These are phyloP conservation scores for Silene conica DNA, from an alignment of 148 eudicot species.

Conservation along the genomic window DNA sequence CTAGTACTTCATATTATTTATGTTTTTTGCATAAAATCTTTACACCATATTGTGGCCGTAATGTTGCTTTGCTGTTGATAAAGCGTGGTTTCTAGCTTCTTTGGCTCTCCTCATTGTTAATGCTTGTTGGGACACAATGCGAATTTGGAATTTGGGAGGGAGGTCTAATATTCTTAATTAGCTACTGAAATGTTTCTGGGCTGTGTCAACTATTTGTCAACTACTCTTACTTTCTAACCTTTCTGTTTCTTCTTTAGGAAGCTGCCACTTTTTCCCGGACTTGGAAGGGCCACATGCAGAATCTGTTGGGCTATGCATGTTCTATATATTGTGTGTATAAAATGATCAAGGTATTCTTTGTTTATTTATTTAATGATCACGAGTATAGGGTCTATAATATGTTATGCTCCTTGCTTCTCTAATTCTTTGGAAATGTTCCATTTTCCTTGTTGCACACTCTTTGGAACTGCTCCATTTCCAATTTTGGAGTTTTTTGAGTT, in stretches of 20 bases:
- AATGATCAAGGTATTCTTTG: slow-evolving; percentile 70
- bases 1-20: background rate
- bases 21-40: background rate
- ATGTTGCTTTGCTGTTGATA: slow-evolving; percentile 10
- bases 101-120: background rate
- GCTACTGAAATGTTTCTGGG: background rate
- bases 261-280: slow-evolving; percentile 98
- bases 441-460: no score
- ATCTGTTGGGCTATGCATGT: slow-evolving; percentile 89
- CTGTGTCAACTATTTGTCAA: background rate
- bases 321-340: slow-evolving; percentile 95
- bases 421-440: background rate
- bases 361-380: background rate
- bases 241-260: slow-evolving; percentile 50
- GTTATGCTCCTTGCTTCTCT: background rate
- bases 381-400: background rate
- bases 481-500: background rate
- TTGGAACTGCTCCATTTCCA: no score
- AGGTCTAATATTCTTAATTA: background rate
- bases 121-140: no score
- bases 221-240: slow-evolving; percentile 9
- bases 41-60: background rate
- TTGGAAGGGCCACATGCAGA: slow-evolving; percentile 99
- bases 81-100: background rate
- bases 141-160: background rate